Evolutionary conservation across 2,329 filamentous ascomycete genomes (phyloP).

Genomic region (Hymenoscyphus albidus): DNA sequence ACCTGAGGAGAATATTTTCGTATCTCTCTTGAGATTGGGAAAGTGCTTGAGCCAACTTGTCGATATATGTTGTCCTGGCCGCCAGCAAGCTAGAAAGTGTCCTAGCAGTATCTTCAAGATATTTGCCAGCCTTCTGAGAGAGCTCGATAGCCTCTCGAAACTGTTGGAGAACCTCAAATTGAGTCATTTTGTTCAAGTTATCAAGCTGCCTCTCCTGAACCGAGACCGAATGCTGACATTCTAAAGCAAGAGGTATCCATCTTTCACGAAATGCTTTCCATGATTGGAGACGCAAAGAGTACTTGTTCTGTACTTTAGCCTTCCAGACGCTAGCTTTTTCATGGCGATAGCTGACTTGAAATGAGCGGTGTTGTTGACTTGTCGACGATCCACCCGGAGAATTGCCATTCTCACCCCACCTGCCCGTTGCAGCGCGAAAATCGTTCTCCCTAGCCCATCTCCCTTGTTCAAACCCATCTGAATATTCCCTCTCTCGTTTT

Average conservation of each 20-base stretch:
- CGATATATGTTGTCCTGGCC: constrained; percentile 14
- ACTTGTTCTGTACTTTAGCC: background rate
- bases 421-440: constrained; percentile 17
- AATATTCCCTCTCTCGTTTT: constrained; percentile 7
- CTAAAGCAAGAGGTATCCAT: constrained; percentile 3
- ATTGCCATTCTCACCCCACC: background rate
- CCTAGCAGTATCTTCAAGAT: constrained; percentile 10
- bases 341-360: background rate
- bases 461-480: constrained; percentile 1
- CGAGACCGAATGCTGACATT: constrained; percentile 10
- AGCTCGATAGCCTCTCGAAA: constrained; percentile 19
- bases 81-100: constrained; percentile 15
- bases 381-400: background rate
- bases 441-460: constrained; percentile 12
- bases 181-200: constrained; percentile 10
- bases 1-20: constrained; percentile 7
- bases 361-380: background rate
- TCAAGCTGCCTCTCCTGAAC: constrained; percentile 15
- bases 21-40: constrained; percentile 9
- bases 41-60: constrained; percentile 5
- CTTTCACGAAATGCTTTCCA: constrained; percentile 17
- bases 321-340: constrained; percentile 7
- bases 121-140: constrained; percentile 11
- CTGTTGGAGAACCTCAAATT: constrained; percentile 12
- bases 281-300: background rate